Evolutionary conservation across 2,329 filamentous ascomycete genomes (phyloP), one percentile per base, ranked within the genome.

Genomic region (Penicillium sp.): DNA sequence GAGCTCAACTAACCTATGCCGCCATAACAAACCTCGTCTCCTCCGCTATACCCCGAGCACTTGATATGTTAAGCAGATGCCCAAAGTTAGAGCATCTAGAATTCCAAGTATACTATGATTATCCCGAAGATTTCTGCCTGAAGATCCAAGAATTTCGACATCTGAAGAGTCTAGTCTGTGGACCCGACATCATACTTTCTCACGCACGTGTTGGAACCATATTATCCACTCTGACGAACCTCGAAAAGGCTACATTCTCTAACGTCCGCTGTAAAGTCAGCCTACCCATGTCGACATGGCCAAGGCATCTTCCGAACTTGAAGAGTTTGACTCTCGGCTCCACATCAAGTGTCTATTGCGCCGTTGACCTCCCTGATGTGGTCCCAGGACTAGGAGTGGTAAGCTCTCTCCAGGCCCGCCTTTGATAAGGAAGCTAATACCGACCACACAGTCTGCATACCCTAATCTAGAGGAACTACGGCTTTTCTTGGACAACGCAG

Each of bases 61-160:
- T 70, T 13, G 62, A 68, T 30, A 62, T 64, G 28, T 33, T 71
- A 5, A 66, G 67, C 50, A 57, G 67, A 40, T 72, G 69, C 39
- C 64, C 63, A 3, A 58, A 61, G n/a, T 34, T 73, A 1, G 62
- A 64, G 40, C 54, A 65, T 45, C 59, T 70, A 13, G 63, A 69
- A 8, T 48, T 70, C 4, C 54, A 56, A 49, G 55, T 53, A 4
- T 41, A 49, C 1, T 57, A 59, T 34, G 45, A 53, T 6, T 43
- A 53, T 2, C 35, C 47, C 9, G 51, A 59, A 13, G 57, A 52
- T 0, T 56, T 68, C 22, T 63, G 62, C 31, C 44, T 57, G 7
- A 57, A 63, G 10, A 66, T 68, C 37, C 61, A 59, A 48, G 41
- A 51, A 30, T 62, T 56, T 40, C 64, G 59, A 16, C 52, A 48